phyloP scores from a whole-genome alignment of 768 basidiomycete species.

The Leucosporidium yakuticum region DNA sequence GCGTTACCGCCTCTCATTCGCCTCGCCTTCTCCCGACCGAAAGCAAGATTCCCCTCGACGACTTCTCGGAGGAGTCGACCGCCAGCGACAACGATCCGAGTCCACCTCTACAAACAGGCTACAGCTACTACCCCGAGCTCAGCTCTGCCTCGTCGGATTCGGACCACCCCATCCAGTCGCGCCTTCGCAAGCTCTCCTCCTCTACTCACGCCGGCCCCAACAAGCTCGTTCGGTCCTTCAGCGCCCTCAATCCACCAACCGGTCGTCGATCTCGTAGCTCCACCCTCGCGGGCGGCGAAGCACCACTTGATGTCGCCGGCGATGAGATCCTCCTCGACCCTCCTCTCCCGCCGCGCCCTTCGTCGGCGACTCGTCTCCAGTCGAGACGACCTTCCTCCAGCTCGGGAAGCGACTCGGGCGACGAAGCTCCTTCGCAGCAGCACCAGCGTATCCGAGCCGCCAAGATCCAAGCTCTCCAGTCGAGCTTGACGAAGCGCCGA shows the following conservation, averaged over 20 bases:
- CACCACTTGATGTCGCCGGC: neutral
- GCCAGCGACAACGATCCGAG: slow-evolving; percentile 16
- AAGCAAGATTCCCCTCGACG: slow-evolving; percentile 9
- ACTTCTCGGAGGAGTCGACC: slow-evolving; percentile 28
- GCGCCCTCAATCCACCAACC: neutral
- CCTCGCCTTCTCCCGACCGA: slow-evolving; percentile 11
- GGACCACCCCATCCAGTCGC: slow-evolving; percentile 3
- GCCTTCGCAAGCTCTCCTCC: neutral
- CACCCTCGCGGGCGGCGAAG: neutral
- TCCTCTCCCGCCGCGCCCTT: neutral
- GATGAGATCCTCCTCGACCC: neutral
- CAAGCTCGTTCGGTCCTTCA: slow-evolving; percentile 13
- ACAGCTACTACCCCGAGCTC: slow-evolving; percentile 7
- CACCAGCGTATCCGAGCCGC: slow-evolving; percentile 4
- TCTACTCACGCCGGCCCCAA: slow-evolving; percentile 4
- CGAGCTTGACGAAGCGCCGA: slow-evolving; percentile 7
- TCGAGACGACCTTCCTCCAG: slow-evolving; percentile 16
- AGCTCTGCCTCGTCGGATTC: slow-evolving; percentile 27
- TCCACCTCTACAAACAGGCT: neutral
- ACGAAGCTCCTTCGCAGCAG: neutral
- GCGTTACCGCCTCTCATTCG: slow-evolving; percentile 5
- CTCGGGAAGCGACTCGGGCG: slow-evolving; percentile 14
- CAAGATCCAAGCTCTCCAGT: slow-evolving; percentile 22
- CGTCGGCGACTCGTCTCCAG: neutral
- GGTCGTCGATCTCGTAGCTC: neutral